Base-by-base conservation (phyloP, 163 green algal genomes). In the Trebouxia gelatinosa region DNA sequence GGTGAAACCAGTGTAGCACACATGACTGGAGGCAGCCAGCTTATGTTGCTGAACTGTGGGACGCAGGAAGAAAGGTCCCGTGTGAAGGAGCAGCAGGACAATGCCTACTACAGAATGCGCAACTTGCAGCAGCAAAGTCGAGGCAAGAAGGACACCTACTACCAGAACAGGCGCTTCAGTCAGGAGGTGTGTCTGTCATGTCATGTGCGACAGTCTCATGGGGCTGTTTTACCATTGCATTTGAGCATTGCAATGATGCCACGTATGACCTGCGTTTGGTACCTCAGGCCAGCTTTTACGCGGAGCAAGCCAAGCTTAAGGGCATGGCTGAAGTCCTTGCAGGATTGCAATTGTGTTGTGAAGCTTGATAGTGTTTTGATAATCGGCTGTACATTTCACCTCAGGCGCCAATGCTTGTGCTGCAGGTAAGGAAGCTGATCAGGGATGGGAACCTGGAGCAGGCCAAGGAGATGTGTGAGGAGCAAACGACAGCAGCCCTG, bases 61-160 rank as follows among this genome's bases (percentile, higher is more conserved):
- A 48, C 82, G 29, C 74, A 87, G 23, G 61, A 64, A 13, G 81
- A 87, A 78, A 72, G 84, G 13, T 35, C 46, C 16, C 68, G 75
- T 23, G 66, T 81, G 58, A 82, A 82, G 26, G 71, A 78, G 50
- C 28, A 61, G 75, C 70, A 85, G 48, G 84, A 89, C 35, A 70
- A 67, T 17, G 68, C 64, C 0, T 85, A 84, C 64, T 39, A 71
- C 29, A 62, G 70, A 0, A 13, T 89, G 75, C 74, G 58, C 11
- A 37, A 9, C 21, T 46, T 50, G 29, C 58, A 61, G 54, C 54
- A 59, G 57, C 38, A 62, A 57, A 48, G 35, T 5, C 37, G 58
- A 46, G 54, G 51, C 54, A 79, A 79, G 74, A 54, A 38, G 31
- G 70, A 83, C 40, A 59, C 59, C 40, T 83, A 76, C 78, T 83